These are phyloP conservation scores for Schwanniomyces pseudopolymorphus DNA, from an alignment of 805 yeast genomes.

Conservation along the genomic window DNA sequence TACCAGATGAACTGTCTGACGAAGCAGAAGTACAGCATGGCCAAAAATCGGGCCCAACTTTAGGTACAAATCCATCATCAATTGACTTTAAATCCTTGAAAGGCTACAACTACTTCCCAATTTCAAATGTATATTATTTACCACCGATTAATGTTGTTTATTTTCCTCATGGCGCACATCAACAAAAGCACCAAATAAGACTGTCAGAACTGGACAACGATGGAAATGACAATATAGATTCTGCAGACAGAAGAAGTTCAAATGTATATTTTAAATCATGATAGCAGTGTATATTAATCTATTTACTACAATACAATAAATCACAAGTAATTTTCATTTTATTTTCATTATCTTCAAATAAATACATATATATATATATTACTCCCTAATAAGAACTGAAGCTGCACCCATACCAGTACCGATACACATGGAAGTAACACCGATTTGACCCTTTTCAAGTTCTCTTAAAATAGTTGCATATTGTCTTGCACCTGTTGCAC, in stretches of 20 bases:
- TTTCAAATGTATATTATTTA: constrained; percentile 49
- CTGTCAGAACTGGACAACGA: constrained; percentile 10
- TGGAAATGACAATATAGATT: not conserved
- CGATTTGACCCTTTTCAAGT: constrained; percentile 75
- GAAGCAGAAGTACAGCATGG: constrained; percentile 1
- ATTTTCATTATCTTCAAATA: too few relatives aligned
- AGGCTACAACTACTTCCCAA: constrained; percentile 49
- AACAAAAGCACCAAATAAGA: constrained; percentile 13
- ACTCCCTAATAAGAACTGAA: constrained; percentile 78
- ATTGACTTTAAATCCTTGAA: constrained; percentile 11
- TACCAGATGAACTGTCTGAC: constrained; percentile 4
- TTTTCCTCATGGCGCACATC: constrained; percentile 57
- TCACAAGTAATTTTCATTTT: too few relatives aligned
- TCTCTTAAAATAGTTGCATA: constrained; percentile 84
- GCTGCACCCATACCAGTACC: constrained; percentile 99
- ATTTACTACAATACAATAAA: not conserved
- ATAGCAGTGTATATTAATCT: not conserved
- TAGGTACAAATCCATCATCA: constrained; percentile 4
- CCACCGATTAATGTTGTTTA: constrained; percentile 58
- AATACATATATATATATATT: constrained; percentile 15
- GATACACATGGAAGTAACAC: constrained; percentile 94
- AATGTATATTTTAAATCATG: constrained; percentile 23
- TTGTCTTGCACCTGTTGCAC: constrained; percentile 78
- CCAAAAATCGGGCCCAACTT: not conserved
- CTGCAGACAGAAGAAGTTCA: constrained; percentile 18